Evolutionary conservation across 2,329 filamentous ascomycete species (phyloP).

Genomic region (Sarocladium kiliense): DNA sequence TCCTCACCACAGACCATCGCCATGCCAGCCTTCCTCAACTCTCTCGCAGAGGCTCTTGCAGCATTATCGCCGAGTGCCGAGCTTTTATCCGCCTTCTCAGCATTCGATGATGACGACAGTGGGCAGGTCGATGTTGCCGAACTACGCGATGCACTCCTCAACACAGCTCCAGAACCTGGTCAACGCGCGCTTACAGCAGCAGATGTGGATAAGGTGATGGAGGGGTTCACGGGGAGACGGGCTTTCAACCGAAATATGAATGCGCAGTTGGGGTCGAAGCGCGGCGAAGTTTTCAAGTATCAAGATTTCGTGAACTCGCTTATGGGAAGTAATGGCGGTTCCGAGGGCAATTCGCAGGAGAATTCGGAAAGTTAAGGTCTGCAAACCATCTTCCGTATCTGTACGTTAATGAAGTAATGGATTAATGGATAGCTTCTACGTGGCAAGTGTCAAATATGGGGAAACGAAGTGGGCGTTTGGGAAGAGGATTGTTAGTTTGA

Average conservation of each 20-base stretch:
- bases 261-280: conserved; percentile 49
- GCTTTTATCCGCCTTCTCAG: conserved; percentile 83
- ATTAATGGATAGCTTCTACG: too few relatives aligned
- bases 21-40: conserved; percentile 80
- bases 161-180: conserved; percentile 74
- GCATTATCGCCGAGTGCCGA: conserved; percentile 74
- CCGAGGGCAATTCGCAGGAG: conserved; percentile 26
- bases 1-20: conserved; percentile 68
- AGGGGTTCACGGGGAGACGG: conserved; percentile 76
- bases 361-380: conserved; percentile 17
- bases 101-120: conserved; percentile 93
- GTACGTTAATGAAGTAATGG: too few relatives aligned
- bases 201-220: conserved; percentile 84
- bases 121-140: conserved; percentile 84
- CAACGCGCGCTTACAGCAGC: conserved; percentile 57
- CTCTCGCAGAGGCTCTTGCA: conserved; percentile 68
- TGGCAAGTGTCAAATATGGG: too few relatives aligned
- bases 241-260: conserved; percentile 67
- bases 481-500: too few relatives aligned
- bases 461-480: too few relatives aligned
- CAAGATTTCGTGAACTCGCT: conserved; percentile 80
- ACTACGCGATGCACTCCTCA: conserved; percentile 74
- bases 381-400: too few relatives aligned
- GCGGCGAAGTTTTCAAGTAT: conserved; percentile 89
- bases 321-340: conserved; percentile 45